These are phyloP conservation scores for Trichoderma asperellum DNA, from an alignment of 2,329 filamentous ascomycete genomes.

Conservation along the genomic window DNA sequence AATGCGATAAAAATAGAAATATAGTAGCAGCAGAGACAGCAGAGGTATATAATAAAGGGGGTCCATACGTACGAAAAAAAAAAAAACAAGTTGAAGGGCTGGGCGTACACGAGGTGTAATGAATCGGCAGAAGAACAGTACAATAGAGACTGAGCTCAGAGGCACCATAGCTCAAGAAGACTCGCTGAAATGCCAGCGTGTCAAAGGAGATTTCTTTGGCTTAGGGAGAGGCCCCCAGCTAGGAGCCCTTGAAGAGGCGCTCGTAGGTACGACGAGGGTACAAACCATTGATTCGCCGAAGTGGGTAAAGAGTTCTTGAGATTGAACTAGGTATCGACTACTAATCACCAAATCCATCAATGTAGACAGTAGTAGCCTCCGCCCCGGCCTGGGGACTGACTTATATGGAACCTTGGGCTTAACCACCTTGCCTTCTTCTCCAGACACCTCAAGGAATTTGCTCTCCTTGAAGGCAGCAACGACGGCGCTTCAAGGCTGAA, in stretches of 20 bases:
- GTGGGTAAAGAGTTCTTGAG: constrained; percentile 84
- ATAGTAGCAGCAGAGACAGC: too few relatives aligned
- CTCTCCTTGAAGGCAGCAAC: constrained; percentile 82
- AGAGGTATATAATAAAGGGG: too few relatives aligned
- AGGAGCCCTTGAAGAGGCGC: constrained; percentile 86
- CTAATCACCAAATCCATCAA: constrained; percentile 91
- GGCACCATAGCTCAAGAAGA: too few relatives aligned
- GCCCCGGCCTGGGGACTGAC: constrained; percentile 62
- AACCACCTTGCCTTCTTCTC: constrained; percentile 70
- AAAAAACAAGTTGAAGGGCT: too few relatives aligned
- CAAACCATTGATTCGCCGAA: constrained; percentile 79
- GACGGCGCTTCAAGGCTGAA: constrained; percentile 84
- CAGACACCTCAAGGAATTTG: constrained; percentile 71
- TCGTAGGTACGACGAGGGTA: constrained; percentile 78
- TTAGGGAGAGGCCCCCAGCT: too few relatives aligned
- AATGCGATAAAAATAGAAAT: too few relatives aligned
- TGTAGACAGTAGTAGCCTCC: constrained; percentile 80
- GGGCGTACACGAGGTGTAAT: too few relatives aligned
- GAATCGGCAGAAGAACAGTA: too few relatives aligned
- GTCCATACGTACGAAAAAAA: too few relatives aligned
- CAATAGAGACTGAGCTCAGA: too few relatives aligned
- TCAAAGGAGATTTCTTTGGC: too few relatives aligned
- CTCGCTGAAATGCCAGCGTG: too few relatives aligned
- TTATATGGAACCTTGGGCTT: constrained; percentile 76
- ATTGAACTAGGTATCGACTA: constrained; percentile 85